These are phyloP conservation scores for Neoboletus magnificus DNA, from an alignment of 768 basidiomycete species.

Conservation along the genomic window DNA sequence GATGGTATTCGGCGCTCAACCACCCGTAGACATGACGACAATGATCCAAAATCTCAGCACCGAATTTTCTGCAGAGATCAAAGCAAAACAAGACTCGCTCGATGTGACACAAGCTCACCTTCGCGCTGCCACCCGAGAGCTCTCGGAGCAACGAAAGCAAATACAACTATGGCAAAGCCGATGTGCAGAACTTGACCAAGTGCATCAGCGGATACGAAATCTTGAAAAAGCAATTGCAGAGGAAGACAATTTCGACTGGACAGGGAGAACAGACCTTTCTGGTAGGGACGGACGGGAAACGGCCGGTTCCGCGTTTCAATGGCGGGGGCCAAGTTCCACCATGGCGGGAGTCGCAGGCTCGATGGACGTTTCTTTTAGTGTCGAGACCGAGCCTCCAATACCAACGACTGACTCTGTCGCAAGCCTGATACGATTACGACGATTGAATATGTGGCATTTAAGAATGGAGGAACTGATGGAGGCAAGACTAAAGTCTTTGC, in stretches of 20 bases:
- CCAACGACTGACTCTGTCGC: constrained; percentile 56
- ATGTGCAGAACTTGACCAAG: constrained; percentile 76
- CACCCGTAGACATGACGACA: constrained; percentile 65
- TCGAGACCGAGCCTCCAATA: constrained; percentile 72
- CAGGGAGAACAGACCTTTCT: constrained; percentile 60
- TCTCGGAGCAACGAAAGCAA: constrained; percentile 87
- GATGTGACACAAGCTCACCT: constrained; percentile 85
- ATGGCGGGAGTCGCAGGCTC: constrained; percentile 62
- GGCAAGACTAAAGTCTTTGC: constrained; percentile 62
- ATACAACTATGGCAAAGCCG: constrained; percentile 72
- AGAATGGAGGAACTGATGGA: constrained; percentile 74
- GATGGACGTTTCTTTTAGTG: constrained; percentile 57
- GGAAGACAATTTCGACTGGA: constrained; percentile 87
- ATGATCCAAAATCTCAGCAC: constrained; percentile 78
- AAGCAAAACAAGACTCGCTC: constrained; percentile 82
- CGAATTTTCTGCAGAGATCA: constrained; percentile 83
- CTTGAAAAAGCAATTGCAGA: constrained; percentile 74
- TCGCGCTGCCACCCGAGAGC: constrained; percentile 82
- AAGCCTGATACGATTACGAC: constrained; percentile 65
- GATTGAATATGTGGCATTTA: constrained; percentile 81
- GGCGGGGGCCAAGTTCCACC: constrained; percentile 64
- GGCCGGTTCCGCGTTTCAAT: constrained; percentile 59
- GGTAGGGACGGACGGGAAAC: constrained; percentile 37
- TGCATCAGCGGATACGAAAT: constrained; percentile 78
- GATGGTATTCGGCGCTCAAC: constrained; percentile 7